Conservation (phyloP, 352 stramenopile species). For the Pythium rhizo-oryzae region DNA sequence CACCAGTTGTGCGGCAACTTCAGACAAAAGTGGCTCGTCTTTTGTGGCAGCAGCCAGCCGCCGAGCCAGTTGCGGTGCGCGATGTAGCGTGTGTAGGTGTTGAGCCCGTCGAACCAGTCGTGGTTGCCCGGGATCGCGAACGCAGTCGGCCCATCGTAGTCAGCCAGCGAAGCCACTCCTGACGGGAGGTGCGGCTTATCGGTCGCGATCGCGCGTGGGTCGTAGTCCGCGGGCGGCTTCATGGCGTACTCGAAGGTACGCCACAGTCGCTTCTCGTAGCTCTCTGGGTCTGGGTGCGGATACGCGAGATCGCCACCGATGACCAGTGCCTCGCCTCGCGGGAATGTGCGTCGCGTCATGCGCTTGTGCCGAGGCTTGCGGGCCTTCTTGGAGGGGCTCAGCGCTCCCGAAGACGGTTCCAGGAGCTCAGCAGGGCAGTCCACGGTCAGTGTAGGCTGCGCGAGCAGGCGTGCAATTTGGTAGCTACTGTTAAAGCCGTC, state of each 20-base stretch:
- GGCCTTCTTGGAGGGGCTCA: conserved; percentile 22
- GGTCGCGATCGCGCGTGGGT: conserved; percentile 89
- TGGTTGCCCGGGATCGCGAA: conserved; percentile 92
- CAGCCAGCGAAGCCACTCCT: conserved; percentile 44
- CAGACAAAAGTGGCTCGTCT: conserved; percentile 92
- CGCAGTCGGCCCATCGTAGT: conserved; percentile 74
- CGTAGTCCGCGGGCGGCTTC: conserved; percentile 85
- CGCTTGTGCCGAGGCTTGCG: conserved; percentile 27
- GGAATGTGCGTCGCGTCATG: conserved; percentile 62
- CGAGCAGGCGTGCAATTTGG: conserved; percentile 90
- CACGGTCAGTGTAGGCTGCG: conserved; percentile 87
- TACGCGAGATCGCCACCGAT: conserved; percentile 94
- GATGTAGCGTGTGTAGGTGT: conserved; percentile 92
- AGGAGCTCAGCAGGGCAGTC: conserved; percentile 47
- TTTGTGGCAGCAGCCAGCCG: conserved; percentile 92
- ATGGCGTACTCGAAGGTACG: conserved; percentile 94
- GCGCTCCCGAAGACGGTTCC: not conserved
- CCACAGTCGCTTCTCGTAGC: conserved; percentile 92
- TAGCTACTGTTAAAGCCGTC: conserved; percentile 95
- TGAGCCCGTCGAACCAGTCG: conserved; percentile 95
- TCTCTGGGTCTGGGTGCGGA: conserved; percentile 84
- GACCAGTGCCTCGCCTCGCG: conserved; percentile 86
- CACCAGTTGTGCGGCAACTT: conserved; percentile 92
- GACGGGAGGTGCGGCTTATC: conserved; percentile 65
- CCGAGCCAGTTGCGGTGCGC: conserved; percentile 92